A percentile compares a stretch with the other conserved stretches of the same genome.
These are phyloP conservation scores for Ambrosia trifida DNA, from an alignment of 129 eudicot species.

Conservation along the genomic window DNA sequence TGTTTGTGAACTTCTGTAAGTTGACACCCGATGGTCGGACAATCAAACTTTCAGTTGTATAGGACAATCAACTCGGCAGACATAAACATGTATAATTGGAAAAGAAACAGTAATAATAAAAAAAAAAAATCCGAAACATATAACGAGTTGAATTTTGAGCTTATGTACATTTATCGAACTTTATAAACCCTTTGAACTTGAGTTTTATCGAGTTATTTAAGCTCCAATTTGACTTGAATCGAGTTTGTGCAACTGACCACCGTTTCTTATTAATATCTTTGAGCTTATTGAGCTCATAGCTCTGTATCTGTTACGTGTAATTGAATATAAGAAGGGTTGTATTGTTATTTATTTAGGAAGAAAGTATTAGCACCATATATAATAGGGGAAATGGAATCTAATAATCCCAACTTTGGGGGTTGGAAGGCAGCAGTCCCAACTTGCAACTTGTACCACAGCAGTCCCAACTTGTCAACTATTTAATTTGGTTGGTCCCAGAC, in stretches of 20 bases:
- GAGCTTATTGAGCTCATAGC: background rate
- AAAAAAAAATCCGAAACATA: background rate
- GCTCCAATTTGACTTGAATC: background rate
- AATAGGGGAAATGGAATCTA: too few relatives aligned
- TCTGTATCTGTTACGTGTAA: background rate
- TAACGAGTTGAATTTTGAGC: background rate
- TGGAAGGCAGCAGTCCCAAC: too few relatives aligned
- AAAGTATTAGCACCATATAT: too few relatives aligned
- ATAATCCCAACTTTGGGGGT: too few relatives aligned
- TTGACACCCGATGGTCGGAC: background rate
- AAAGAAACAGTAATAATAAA: background rate
- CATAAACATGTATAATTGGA: constrained; percentile 5
- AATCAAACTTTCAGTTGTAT: constrained; percentile 35
- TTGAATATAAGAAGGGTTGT: too few relatives aligned
- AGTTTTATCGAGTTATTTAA: background rate
- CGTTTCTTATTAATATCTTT: background rate
- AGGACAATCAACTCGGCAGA: constrained; percentile 36
- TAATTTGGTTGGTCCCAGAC: too few relatives aligned
- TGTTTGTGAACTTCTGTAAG: constrained; percentile 19
- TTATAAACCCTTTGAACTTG: background rate
- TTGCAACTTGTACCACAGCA: too few relatives aligned
- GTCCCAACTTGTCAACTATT: too few relatives aligned
- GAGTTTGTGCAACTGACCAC: background rate
- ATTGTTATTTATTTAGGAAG: too few relatives aligned
- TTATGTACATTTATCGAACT: background rate